Evolutionary conservation across 1,284 basidiomycete species (phyloP).

Genomic region (Phellopilus nigrolimitatus): DNA sequence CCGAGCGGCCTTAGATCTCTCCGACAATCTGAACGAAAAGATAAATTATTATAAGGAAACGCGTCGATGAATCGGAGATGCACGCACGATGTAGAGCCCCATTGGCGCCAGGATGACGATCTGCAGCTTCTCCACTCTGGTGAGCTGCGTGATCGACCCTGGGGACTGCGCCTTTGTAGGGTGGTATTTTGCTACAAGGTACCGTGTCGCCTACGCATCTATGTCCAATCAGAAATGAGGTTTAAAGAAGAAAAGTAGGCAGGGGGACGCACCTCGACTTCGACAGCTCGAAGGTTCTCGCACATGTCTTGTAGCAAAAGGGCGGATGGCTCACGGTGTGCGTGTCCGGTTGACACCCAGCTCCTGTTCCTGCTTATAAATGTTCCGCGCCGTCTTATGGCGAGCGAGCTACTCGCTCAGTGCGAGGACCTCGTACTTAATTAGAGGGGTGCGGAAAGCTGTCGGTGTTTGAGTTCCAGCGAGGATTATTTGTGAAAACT

Average conservation of each 20-base stretch:
- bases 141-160: conserved; percentile 64
- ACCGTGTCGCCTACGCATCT: conserved; percentile 69
- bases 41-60: neutral
- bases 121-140: conserved; percentile 90
- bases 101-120: conserved; percentile 86
- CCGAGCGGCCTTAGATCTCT: conserved; percentile 82
- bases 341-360: conserved; percentile 28
- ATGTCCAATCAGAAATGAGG: conserved; percentile 1
- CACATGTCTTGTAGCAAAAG: conserved; percentile 45
- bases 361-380: conserved; percentile 67
- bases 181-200: conserved; percentile 71
- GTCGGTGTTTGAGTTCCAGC: too few relatives aligned
- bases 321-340: conserved; percentile 19
- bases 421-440: conserved; percentile 83
- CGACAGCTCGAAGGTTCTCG: conserved; percentile 83
- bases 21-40: conserved; percentile 76
- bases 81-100: conserved; percentile 80
- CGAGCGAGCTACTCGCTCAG: conserved; percentile 66
- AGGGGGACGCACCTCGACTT: conserved; percentile 80
- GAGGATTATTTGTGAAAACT: conserved; percentile 80
- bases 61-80: too few relatives aligned
- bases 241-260: conserved; percentile 10
- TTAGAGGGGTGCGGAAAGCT: conserved; percentile 74
- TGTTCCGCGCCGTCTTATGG: conserved; percentile 55
- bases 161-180: conserved; percentile 66